A percentile compares a stretch with the other conserved stretches of the same genome.
These are phyloP conservation scores for Lycium ferocissimum DNA, from an alignment of 257 asterid genomes.

Conservation along the genomic window DNA sequence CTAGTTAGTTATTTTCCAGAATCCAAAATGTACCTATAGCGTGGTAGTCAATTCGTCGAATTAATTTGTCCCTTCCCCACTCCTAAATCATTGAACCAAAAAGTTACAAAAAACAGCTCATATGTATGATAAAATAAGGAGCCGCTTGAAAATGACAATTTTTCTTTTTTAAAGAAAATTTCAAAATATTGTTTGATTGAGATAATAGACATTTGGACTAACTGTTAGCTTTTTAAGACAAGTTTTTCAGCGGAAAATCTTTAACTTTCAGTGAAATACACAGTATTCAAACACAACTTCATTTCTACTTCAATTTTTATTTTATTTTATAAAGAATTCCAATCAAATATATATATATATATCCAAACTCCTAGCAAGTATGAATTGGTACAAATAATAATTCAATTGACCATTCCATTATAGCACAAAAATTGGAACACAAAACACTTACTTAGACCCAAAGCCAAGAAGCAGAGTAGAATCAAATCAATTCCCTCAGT, in stretches of 20 bases:
- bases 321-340: too few relatives aligned
- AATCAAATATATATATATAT: background rate
- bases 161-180: too few relatives aligned
- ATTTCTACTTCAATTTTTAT: too few relatives aligned
- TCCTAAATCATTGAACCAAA: background rate
- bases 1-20: too few relatives aligned
- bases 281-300: background rate
- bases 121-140: too few relatives aligned
- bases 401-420: slow-evolving; percentile 3
- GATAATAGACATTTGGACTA: background rate
- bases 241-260: background rate
- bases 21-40: background rate
- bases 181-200: too few relatives aligned
- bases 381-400: background rate
- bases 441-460: slow-evolving; percentile 9
- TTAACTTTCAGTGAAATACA: background rate
- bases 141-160: too few relatives aligned
- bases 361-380: background rate
- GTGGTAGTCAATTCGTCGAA: background rate
- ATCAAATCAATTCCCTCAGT: background rate
- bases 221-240: background rate
- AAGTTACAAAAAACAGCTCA: too few relatives aligned
- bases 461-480: slow-evolving; percentile 32
- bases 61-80: background rate
- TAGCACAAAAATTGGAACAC: background rate